Evolutionary conservation across 2,329 filamentous ascomycete genomes (phyloP), one percentile per base, ranked within the genome.

Genomic region (Lasiodiplodia hormozganensis): DNA sequence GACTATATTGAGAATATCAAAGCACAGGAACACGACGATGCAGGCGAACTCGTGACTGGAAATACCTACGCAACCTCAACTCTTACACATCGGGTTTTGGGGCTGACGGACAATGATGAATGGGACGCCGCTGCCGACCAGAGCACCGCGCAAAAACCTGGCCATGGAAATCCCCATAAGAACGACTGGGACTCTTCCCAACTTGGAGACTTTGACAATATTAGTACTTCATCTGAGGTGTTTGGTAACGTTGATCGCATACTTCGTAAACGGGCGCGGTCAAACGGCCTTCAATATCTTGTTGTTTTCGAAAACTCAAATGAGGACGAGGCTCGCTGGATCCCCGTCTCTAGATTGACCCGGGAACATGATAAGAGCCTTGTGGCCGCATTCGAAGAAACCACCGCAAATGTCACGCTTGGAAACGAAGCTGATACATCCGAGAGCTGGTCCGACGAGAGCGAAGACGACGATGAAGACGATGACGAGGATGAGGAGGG

Each of bases 1-100:
- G 92, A 94, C 74, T 94, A 94, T 73, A 89, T 93, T 74, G 85
- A 87, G 53, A 92, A 93, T 70, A 84, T 92, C 73, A 79, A 79
- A 21, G 83, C 83, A 1, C 83, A 84, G 58, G 82, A 81, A 3
- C 70, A 75, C 58, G 74, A 74, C 21, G 75, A 77, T 16, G 76
- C 76, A 28, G 67, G 75, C 54, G 51, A 73, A 38, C n/a, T 28
- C 10, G 12, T 21, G 3, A 23, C 60, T n/a, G 43, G 54, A 14
- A 34, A 25, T 16, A n/a, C 38, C 7, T 72, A 70, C 11, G 71
- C 76, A 11, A 71, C 74, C 14, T 68, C 69, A 4, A 68, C 28
- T 18, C 21, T 53, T 31, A 57, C 43, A 10, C 72, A 71, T n/a
- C 74, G 78, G 11, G 72, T 75, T n/a, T 73, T 80, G 73, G 74